Percentiles rank a stretch among this genome's conserved stretches.
phyloP scores from a whole-genome alignment of 2,329 filamentous ascomycete species.

The Penicillium janthinellum region DNA sequence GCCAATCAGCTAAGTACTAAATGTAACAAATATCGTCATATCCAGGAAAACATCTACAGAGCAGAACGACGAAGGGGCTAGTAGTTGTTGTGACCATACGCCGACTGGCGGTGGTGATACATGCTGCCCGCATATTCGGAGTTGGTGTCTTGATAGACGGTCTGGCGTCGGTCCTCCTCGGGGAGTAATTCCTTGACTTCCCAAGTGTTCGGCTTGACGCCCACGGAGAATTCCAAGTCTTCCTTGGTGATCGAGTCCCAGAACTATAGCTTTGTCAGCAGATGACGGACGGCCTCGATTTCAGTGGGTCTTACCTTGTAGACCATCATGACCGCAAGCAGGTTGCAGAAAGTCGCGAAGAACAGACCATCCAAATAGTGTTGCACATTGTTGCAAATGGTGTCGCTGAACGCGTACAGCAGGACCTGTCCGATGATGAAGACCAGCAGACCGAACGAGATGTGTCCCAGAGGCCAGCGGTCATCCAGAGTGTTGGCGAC shows the following conservation, averaged over 20 bases:
- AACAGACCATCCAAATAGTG: conserved; percentile 96
- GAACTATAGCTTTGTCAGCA: conserved; percentile 64
- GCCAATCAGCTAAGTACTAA: conserved; percentile 4
- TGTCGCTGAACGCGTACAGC: conserved; percentile 83
- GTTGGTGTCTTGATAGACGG: conserved; percentile 65
- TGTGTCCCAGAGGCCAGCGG: conserved; percentile 91
- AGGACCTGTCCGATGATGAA: conserved; percentile 91
- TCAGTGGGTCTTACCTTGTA: conserved; percentile 72
- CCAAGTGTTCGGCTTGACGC: conserved; percentile 95
- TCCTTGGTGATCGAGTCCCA: conserved; percentile 99
- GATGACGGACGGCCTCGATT: not conserved
- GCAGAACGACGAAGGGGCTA: conserved; percentile 19
- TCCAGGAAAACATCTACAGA: conserved; percentile 22
- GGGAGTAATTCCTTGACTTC: conserved; percentile 90
- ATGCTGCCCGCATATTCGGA: conserved; percentile 50
- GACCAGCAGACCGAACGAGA: conserved; percentile 86
- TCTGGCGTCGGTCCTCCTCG: conserved; percentile 75
- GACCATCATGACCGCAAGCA: conserved; percentile 98
- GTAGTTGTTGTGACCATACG: conserved; percentile 42
- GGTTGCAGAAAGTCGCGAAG: conserved; percentile 90
- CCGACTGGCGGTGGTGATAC: conserved; percentile 45
- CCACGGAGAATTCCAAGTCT: conserved; percentile 97
- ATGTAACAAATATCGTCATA: conserved; percentile 16
- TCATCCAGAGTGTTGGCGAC: conserved; percentile 90
- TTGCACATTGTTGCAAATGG: conserved; percentile 78